A percentile compares a stretch with the other conserved stretches of the same genome.
These are phyloP conservation scores for Leccinum boreale DNA, from an alignment of 768 basidiomycete species.

Conservation along the genomic window DNA sequence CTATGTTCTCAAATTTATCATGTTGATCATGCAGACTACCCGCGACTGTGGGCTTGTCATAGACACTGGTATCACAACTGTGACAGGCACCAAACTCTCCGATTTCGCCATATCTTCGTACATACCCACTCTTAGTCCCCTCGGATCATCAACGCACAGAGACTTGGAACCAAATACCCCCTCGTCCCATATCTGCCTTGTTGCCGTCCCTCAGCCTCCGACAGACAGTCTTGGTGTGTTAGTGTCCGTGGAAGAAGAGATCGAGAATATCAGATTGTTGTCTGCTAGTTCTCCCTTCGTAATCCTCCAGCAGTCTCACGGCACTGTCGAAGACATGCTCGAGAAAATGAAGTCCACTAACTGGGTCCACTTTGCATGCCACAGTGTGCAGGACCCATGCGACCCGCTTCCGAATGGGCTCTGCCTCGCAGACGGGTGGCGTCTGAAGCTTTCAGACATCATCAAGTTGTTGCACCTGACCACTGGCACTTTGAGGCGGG, in stretches of 20 bases:
- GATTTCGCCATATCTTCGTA: background rate
- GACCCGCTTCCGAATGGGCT: background rate
- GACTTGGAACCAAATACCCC: background rate
- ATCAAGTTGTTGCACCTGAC: background rate
- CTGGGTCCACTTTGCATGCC: background rate
- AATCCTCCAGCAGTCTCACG: background rate
- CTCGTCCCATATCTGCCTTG: background rate
- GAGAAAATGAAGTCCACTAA: background rate
- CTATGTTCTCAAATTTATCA: too few relatives aligned
- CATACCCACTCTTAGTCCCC: background rate
- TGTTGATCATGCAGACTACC: too few relatives aligned
- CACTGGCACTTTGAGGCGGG: background rate
- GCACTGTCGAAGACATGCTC: background rate
- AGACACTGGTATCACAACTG: background rate
- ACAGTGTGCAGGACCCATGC: background rate
- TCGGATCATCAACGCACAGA: background rate
- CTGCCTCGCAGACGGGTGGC: background rate
- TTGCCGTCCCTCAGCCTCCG: background rate
- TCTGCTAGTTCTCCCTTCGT: background rate
- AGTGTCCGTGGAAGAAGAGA: background rate
- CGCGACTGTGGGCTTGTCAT: too few relatives aligned
- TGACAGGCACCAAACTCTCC: background rate
- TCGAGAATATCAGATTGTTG: background rate
- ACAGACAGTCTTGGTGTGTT: background rate
- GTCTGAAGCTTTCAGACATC: background rate